Evolutionary conservation across 2,329 filamentous ascomycete species (phyloP), one percentile per base, ranked within the genome.

Genomic region (Fusarium beomiforme): DNA sequence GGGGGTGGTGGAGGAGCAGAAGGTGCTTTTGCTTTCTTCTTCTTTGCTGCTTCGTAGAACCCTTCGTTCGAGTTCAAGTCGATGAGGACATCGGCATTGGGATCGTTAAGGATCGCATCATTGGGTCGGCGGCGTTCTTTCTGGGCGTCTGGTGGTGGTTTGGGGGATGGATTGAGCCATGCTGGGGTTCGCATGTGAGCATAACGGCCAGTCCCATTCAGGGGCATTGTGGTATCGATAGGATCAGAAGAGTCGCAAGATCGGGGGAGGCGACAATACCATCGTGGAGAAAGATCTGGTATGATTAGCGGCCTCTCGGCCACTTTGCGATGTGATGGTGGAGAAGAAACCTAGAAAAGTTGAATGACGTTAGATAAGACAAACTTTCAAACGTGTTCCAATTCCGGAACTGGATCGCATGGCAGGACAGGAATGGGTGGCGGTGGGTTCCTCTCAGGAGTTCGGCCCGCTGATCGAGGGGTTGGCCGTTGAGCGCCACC

Each of bases 61-160:
- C 84, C 86, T 43, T 87, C 83, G 56, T 85, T 80, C 29, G 85
- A 87, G 24, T 83, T 82, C 63, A 92, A 88, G 75, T 93, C 90
- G 54, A 93, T 81, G 33, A 82, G 79, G 23, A 81, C 76, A 41
- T 81, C 78, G 72, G 81, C 79, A 39, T 78, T 81, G n/a, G 85
- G 85, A 70, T 88, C 85, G 42, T 71, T 70, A 36, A 89, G 80
- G 9, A 88, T 73, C 73, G 79, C 78, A 67, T 80, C 74, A 29
- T 76, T 76, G 51, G 64, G 57, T 41, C 66, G 73, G 14, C 71
- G 72, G 14, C 69, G 72, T 44, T 74, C 59, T 50, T 64, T 72
- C 51, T 75, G 68, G 50, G 74, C 36, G 64, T 72, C 59, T 37
- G 74, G 29, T 60, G 64, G 66, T 66, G 65, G 73, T 31, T 70